Evolutionary conservation across 1,284 basidiomycete species (phyloP), one percentile per base, ranked within the genome.

Genomic region (Pseudozyma flocculosa): DNA sequence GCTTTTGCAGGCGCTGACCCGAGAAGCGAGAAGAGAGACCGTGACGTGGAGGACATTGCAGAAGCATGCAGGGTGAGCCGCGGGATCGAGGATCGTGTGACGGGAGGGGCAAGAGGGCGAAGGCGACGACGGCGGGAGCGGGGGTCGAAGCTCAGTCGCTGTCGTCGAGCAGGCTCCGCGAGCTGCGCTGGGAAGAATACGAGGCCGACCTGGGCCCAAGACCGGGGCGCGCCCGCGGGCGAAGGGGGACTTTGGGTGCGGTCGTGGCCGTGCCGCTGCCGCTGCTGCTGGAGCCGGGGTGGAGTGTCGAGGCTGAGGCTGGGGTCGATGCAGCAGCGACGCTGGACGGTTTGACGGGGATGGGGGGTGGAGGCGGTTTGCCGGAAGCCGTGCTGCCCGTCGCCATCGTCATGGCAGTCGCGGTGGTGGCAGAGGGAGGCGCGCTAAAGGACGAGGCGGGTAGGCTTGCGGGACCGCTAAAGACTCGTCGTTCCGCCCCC

Each of bases 151-250:
- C 15, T 38, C 37, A n/a, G 15, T 61, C 61, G 44, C 65, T 65
- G 38, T 61, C 58, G 18, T 68, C 62, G 18, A 68, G 19, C 38
- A 65, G 26, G 26, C 54, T 61, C 55, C 56, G 59, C 29, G 43
- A 45, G 18, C 63, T 66, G 49, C 50, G 54, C 36, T 51, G 50
- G 18, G 59, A 62, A 14, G 61, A 59, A 22, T 52, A 57, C 1
- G 62, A 65, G 10, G 52, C 53, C 8, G 61, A 56, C 34, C 66
- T 42, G 17, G 62, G 50, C 5, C 62, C 58, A 43, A 62, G 39
- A 0, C 48, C 49, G 3, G 62, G 66, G 23, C 63, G 45, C 32
- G 50, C n/a, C n/a, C n/a, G 58, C 0, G 66, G 66, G 3, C 15
- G 8, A 4, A 34, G 15, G 3, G 32, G 32, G 21, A 66, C 26